Conservation (phyloP, 345 rosid genomes). For the Aquilaria malaccensis region DNA sequence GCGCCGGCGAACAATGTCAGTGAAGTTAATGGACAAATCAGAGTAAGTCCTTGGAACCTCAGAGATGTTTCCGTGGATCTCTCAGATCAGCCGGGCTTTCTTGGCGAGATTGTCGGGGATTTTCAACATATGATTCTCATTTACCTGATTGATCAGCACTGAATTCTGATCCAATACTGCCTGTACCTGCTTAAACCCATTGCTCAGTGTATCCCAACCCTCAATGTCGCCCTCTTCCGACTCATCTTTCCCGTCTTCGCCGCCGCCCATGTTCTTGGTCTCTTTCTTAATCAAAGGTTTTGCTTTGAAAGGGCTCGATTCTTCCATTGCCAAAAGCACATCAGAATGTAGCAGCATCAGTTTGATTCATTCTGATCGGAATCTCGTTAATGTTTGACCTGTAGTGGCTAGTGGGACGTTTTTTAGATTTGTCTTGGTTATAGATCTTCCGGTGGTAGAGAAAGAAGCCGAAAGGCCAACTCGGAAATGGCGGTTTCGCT, state of each 20-base stretch:
- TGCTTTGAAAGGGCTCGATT: too few relatives aligned
- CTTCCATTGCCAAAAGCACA: too few relatives aligned
- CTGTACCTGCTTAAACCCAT: conserved; percentile 43
- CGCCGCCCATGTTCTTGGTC: background rate
- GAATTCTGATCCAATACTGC: conserved; percentile 55
- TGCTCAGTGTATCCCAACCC: conserved; percentile 41
- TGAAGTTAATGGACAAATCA: conserved; percentile 38
- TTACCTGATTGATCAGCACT: conserved; percentile 54
- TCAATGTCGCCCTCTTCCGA: conserved; percentile 28
- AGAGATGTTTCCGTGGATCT: conserved; percentile 57
- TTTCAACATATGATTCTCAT: conserved; percentile 58
- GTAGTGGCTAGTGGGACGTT: too few relatives aligned
- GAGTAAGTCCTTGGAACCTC: conserved; percentile 55
- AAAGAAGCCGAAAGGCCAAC: too few relatives aligned
- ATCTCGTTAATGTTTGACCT: too few relatives aligned
- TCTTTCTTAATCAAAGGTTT: too few relatives aligned
- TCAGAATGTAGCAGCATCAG: too few relatives aligned
- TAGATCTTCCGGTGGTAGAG: too few relatives aligned
- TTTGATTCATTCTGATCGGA: too few relatives aligned
- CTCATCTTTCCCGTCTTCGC: conserved; percentile 11
- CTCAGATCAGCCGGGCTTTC: conserved; percentile 57
- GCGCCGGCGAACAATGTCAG: conserved; percentile 19
- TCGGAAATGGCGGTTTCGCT: too few relatives aligned
- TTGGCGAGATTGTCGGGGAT: conserved; percentile 47
- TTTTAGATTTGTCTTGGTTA: too few relatives aligned